Evolutionary conservation across 1,284 basidiomycete species (phyloP).

Genomic region (Pyrrhoderma lamaoense): DNA sequence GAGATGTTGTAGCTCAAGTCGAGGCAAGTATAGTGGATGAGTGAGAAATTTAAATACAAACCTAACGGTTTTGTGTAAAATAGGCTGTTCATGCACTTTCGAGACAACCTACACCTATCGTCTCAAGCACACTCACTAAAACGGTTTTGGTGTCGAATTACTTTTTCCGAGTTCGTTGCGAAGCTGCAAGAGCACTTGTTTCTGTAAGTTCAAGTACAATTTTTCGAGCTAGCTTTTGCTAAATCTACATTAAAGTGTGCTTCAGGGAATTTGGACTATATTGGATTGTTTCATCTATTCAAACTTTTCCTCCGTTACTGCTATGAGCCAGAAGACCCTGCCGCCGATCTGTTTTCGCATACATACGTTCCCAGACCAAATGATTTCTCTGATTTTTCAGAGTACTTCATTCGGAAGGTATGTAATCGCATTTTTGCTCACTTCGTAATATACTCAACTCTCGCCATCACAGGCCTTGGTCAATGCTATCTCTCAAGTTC

Average conservation of each 20-base stretch:
- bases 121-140: conserved; percentile 89
- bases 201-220: conserved; percentile 45
- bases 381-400: conserved; percentile 85
- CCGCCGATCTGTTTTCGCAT: conserved; percentile 76
- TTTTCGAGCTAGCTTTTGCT: not conserved
- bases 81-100: conserved; percentile 86
- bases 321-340: conserved; percentile 74
- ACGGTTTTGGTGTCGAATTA: conserved; percentile 94
- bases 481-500: conserved; percentile 76
- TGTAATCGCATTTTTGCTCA: conserved; percentile 19
- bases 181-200: conserved; percentile 85
- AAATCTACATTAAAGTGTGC: conserved; percentile 51
- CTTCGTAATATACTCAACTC: conserved; percentile 3
- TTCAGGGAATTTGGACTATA: conserved; percentile 70
- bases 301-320: conserved; percentile 94
- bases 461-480: conserved; percentile 54
- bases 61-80: no score
- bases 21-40: conserved; percentile 78
- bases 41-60: conserved; percentile 5
- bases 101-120: conserved; percentile 78
- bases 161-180: conserved; percentile 94
- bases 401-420: conserved; percentile 94
- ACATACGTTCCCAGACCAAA: conserved; percentile 89
- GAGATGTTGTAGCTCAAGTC: conserved; percentile 96
- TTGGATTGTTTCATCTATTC: conserved; percentile 93